Evolutionary conservation across 2,329 filamentous ascomycete genomes (phyloP).

Genomic region (Chlorencoelia australis): DNA sequence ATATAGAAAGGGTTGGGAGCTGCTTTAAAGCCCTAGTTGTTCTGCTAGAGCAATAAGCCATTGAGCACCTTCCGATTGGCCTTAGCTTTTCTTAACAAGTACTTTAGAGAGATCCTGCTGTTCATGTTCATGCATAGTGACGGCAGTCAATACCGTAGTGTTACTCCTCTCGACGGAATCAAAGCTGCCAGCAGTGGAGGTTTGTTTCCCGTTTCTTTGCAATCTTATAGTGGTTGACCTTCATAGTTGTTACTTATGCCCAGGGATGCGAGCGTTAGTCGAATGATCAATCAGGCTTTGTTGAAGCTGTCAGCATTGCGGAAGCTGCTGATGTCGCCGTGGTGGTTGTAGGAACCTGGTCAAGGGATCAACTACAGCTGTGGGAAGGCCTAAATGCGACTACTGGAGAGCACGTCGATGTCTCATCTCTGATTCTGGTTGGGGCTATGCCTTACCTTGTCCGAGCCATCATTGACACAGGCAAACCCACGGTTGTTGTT

Average conservation of each 20-base stretch:
- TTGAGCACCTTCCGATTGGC: too few relatives aligned
- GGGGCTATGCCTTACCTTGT: constrained; percentile 60
- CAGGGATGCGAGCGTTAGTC: constrained; percentile 67
- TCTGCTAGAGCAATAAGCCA: too few relatives aligned
- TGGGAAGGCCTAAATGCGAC: constrained; percentile 64
- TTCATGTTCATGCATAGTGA: too few relatives aligned
- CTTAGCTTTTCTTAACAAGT: too few relatives aligned
- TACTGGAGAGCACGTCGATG: constrained; percentile 65
- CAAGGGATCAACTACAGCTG: constrained; percentile 58
- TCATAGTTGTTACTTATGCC: constrained; percentile 47
- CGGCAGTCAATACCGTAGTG: constrained; percentile 51
- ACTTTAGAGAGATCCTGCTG: too few relatives aligned
- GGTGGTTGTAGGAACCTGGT: constrained; percentile 65
- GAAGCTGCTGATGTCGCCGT: constrained; percentile 60
- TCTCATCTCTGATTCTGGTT: constrained; percentile 52
- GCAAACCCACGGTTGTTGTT: constrained; percentile 67
- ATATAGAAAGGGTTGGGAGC: too few relatives aligned
- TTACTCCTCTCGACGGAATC: constrained; percentile 63
- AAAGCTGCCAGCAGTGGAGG: constrained; percentile 47
- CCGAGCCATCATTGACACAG: constrained; percentile 55
- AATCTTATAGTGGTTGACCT: background rate
- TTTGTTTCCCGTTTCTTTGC: constrained; percentile 2
- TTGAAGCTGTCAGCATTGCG: constrained; percentile 55
- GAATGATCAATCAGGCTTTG: constrained; percentile 55
- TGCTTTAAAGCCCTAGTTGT: too few relatives aligned